Percentiles rank a stretch among this genome's conserved stretches.
Conservation (phyloP, 1,284 basidiomycete species). For the Butyriboletus appendiculatus region DNA sequence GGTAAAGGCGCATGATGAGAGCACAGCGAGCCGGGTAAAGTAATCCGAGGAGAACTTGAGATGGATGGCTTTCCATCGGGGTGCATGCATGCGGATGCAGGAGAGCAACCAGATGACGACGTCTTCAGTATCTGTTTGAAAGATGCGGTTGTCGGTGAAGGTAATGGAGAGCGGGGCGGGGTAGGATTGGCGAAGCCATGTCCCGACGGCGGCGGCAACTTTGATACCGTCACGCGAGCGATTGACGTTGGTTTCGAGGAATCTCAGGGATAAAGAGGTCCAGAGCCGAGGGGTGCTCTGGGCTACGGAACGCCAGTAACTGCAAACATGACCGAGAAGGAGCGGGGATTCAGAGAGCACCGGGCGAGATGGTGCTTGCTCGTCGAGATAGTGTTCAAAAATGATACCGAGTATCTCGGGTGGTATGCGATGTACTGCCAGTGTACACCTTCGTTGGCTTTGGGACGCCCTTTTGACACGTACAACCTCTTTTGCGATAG, state of each 20-base stretch:
- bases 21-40: slow-evolving; percentile 15
- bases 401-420: slow-evolving; percentile 30
- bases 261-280: slow-evolving; percentile 24
- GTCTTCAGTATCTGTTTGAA: slow-evolving; percentile 25
- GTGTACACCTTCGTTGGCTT: neutral
- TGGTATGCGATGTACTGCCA: slow-evolving; percentile 19
- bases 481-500: neutral
- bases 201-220: slow-evolving; percentile 19
- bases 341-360: slow-evolving; percentile 18
- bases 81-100: slow-evolving; percentile 18
- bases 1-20: slow-evolving; percentile 26
- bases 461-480: neutral
- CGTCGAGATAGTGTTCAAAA: slow-evolving; percentile 25
- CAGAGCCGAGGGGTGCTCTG: slow-evolving; percentile 20
- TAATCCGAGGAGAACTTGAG: slow-evolving; percentile 33
- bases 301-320: slow-evolving; percentile 23
- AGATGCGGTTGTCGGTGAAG: slow-evolving; percentile 30
- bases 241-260: slow-evolving; percentile 24
- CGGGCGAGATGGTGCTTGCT: neutral
- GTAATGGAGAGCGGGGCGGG: slow-evolving; percentile 25
- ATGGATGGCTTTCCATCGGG: slow-evolving; percentile 27
- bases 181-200: slow-evolving; percentile 24
- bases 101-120: slow-evolving; percentile 25
- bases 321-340: slow-evolving; percentile 26
- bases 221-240: slow-evolving; percentile 23